Evolutionary conservation across 768 basidiomycete species (phyloP).

Genomic region (Xerocomus spinulosus): DNA sequence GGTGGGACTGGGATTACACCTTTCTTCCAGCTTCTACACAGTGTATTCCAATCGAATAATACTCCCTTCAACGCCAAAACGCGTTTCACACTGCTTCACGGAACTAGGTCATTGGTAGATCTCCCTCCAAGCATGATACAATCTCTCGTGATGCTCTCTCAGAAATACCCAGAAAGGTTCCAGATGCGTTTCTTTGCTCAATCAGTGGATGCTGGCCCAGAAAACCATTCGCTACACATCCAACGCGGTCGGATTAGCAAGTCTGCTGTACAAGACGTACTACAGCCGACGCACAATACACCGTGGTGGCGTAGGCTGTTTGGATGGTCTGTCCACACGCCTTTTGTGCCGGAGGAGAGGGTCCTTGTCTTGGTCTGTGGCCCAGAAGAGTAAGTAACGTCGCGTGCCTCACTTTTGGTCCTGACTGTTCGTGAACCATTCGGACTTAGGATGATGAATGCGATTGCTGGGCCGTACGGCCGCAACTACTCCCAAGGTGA

Average conservation of each 20-base stretch:
- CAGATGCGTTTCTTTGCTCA: conserved; percentile 63
- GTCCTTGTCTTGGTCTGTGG: conserved; percentile 75
- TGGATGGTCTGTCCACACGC: conserved; percentile 4
- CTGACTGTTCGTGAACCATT: not conserved
- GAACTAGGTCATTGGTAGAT: conserved; percentile 55
- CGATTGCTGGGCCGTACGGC: conserved; percentile 73
- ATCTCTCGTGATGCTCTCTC: conserved; percentile 46
- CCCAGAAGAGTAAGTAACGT: conserved; percentile 68
- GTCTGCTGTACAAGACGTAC: conserved; percentile 40
- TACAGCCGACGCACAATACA: conserved; percentile 27
- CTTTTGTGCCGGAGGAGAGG: conserved; percentile 32
- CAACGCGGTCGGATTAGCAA: conserved; percentile 54
- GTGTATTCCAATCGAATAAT: conserved; percentile 37
- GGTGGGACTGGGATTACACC: conserved; percentile 88
- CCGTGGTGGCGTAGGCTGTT: conserved; percentile 32
- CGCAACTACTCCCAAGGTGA: conserved; percentile 71
- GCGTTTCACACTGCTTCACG: conserved; percentile 70
- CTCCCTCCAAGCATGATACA: conserved; percentile 62
- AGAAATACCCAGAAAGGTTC: conserved; percentile 51
- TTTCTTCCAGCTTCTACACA: conserved; percentile 72
- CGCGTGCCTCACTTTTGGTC: not conserved
- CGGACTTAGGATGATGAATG: conserved; percentile 59
- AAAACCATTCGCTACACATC: conserved; percentile 24
- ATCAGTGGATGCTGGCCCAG: conserved; percentile 21
- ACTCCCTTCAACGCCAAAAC: conserved; percentile 31